phyloP scores from a whole-genome alignment of 2,329 filamentous ascomycete genomes.

The Pyrenochaeta sp. region DNA sequence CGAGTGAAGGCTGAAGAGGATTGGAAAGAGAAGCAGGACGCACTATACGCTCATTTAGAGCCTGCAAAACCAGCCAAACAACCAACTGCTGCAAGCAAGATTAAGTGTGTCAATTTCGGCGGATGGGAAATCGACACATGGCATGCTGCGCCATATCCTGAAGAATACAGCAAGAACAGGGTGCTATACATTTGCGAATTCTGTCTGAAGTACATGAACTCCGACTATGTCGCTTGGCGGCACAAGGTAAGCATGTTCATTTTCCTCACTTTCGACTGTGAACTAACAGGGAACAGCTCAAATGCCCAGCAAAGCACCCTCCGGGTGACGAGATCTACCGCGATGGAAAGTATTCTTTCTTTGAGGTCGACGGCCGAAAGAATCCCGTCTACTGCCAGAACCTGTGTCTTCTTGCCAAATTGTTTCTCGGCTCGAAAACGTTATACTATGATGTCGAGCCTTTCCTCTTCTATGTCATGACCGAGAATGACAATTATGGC shows the following conservation, averaged over 20 bases:
- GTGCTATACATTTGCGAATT: constrained; percentile 99
- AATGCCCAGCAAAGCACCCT: constrained; percentile 95
- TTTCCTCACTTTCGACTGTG: not conserved
- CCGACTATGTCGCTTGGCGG: constrained; percentile 96
- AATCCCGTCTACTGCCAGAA: constrained; percentile 99
- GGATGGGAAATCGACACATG: constrained; percentile 98
- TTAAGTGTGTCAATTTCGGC: constrained; percentile 98
- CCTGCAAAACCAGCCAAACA: constrained; percentile 67
- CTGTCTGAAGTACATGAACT: constrained; percentile 99
- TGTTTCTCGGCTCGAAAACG: constrained; percentile 98
- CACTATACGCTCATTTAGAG: constrained; percentile 71
- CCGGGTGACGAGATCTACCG: constrained; percentile 98
- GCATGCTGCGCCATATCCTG: constrained; percentile 97
- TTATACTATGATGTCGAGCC: constrained; percentile 98
- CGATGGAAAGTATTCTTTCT: constrained; percentile 88
- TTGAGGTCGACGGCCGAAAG: constrained; percentile 96
- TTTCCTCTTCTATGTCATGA: constrained; percentile 96
- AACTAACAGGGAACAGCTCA: constrained; percentile 58
- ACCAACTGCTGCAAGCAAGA: constrained; percentile 89
- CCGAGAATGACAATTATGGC: constrained; percentile 87
- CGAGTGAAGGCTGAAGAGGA: constrained; percentile 91
- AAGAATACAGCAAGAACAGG: constrained; percentile 96
- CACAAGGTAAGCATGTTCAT: constrained; percentile 70
- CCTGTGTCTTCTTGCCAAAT: constrained; percentile 90
- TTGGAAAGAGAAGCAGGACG: constrained; percentile 75